Base-by-base conservation (phyloP, 2,329 filamentous ascomycete genomes). In the Orbilia oligospora region DNA sequence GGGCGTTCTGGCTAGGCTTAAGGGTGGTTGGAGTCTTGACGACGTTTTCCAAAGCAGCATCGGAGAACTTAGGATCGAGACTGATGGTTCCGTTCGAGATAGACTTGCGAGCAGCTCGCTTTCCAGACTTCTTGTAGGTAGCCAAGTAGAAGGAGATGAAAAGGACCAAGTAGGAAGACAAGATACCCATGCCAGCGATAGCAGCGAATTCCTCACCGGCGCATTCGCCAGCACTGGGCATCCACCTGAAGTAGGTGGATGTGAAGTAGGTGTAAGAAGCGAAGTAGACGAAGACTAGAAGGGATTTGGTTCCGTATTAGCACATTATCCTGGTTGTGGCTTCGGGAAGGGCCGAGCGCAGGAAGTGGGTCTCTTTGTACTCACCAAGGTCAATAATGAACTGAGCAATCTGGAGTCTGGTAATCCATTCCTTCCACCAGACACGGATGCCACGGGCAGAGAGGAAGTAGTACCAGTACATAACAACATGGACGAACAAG, bases 391-490 rank as follows among this genome's bases (percentile, higher is more conserved):
- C 95, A 85, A 98, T 95, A 85, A 98, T 89, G 87, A 98, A 98
- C 85, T 98, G 95, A 83, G 93, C 90, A 86, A 98, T 98, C 87
- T 98, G 95, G 84, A 97, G 92, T 84, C 94, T 93, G 82, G 95
- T 98, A 84, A 98, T 97, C 92, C 95, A 98, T 87, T 97, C 93
- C 92, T 98, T 98, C 95, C 95, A 98, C 94, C 94, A 97, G 86
- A 97, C 96, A 83, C 91, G 91, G 85, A 98, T 90, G 82, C 96
- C 96, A 82, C 95, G 94, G 70, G 95, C 94, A 84, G 93, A 95
- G 89, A 98, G 95, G 91, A 98, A 98, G 90, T 98, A 98, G 91
- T 98, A 98, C 94, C 94, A 97, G 91, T 98, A 98, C 95, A 98
- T 98, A 84, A 97, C 92, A 76, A 98, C 95, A 87, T 98, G 95